Evolutionary conservation across 129 eudicot species (phyloP).

Genomic region (Silybum marianum): DNA sequence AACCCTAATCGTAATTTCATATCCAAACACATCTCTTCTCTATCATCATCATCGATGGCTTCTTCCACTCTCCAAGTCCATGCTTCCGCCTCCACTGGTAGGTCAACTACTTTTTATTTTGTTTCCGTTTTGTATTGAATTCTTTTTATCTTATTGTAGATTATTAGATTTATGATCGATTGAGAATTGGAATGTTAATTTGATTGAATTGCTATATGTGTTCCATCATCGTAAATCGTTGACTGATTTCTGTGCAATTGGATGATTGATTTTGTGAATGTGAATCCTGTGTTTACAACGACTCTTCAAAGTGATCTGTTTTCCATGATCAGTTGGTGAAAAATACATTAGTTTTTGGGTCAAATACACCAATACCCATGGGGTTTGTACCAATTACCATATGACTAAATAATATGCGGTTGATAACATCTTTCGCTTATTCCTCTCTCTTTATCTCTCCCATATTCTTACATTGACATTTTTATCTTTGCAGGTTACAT

Average conservation of each 20-base stretch:
- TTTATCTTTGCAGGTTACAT: neutral
- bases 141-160: neutral
- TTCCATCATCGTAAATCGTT: neutral
- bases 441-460: neutral
- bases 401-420: neutral
- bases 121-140: no score
- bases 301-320: neutral
- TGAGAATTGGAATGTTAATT: neutral
- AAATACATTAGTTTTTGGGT: conserved; percentile 5
- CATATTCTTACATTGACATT: neutral
- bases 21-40: conserved; percentile 15
- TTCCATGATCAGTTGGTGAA: conserved; percentile 9
- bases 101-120: neutral
- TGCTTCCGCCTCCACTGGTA: conserved; percentile 58
- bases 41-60: conserved; percentile 39
- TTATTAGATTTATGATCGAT: neutral
- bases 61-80: conserved; percentile 34
- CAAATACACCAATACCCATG: neutral
- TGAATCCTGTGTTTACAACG: neutral
- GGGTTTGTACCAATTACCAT: neutral
- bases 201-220: neutral
- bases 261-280: conserved; percentile 9
- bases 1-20: conserved; percentile 16
- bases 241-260: neutral
- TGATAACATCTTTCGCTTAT: neutral